These are phyloP conservation scores for Trametes coccinea DNA, from an alignment of 768 basidiomycete genomes.

Conservation along the genomic window DNA sequence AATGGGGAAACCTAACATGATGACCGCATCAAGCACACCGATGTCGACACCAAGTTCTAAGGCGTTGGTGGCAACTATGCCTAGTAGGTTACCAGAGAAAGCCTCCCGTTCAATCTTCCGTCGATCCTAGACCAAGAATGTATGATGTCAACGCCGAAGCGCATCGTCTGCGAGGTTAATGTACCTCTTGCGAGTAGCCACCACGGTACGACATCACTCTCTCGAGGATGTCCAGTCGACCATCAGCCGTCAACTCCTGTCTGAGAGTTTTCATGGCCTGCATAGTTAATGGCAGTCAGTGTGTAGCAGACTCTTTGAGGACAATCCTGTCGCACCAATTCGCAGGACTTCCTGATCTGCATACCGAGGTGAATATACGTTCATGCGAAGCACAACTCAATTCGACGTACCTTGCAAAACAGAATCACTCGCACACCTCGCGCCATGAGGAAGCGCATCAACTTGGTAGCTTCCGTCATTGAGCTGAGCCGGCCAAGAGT, in stretches of 20 bases:
- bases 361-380: background rate
- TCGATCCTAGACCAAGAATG: constrained; percentile 55
- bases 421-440: constrained; percentile 78
- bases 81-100: constrained; percentile 79
- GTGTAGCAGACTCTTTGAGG: background rate
- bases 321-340: constrained; percentile 52
- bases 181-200: constrained; percentile 75
- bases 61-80: constrained; percentile 88
- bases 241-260: constrained; percentile 68
- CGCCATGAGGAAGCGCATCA: constrained; percentile 84
- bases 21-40: constrained; percentile 82
- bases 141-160: background rate
- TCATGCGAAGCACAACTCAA: background rate
- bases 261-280: constrained; percentile 82
- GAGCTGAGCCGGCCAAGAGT: constrained; percentile 56
- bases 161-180: background rate
- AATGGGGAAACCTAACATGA: constrained; percentile 85
- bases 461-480: constrained; percentile 62
- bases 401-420: constrained; percentile 72
- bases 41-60: constrained; percentile 93
- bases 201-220: constrained; percentile 83
- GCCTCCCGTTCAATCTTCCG: constrained; percentile 84
- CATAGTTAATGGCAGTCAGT: background rate
- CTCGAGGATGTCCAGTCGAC: constrained; percentile 72
- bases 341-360: constrained; percentile 80